Evolutionary conservation across 768 basidiomycete species (phyloP).

Genomic region (Boletus barrowsii): DNA sequence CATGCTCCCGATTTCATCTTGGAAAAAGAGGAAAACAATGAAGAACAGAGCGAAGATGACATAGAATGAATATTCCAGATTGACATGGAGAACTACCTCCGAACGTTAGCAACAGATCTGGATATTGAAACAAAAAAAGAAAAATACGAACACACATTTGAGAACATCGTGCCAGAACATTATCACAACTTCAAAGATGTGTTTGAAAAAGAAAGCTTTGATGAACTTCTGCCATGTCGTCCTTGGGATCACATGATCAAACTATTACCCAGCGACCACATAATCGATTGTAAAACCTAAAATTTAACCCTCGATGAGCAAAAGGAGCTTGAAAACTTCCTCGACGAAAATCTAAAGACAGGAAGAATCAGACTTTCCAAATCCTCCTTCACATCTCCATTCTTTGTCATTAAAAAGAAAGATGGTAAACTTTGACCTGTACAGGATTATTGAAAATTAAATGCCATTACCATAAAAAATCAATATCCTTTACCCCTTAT

Average conservation of each 20-base stretch:
- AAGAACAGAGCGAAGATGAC: no score
- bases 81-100: no score
- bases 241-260: neutral
- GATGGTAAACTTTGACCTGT: neutral
- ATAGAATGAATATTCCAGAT: no score
- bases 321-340: neutral
- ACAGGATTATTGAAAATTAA: neutral
- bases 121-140: no score
- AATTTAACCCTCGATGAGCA: neutral
- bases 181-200: no score
- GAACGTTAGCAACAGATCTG: no score
- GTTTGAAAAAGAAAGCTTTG: no score
- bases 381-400: neutral
- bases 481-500: neutral
- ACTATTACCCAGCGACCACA: neutral
- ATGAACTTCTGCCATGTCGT: no score
- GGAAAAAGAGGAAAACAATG: no score
- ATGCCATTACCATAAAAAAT: neutral
- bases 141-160: no score
- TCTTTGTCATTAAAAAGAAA: neutral
- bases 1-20: no score
- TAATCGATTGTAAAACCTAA: neutral
- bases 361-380: neutral
- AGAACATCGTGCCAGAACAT: no score
- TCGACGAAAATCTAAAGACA: neutral